Percentiles rank a stretch among this genome's conserved stretches.
phyloP scores from a whole-genome alignment of 225 moss, liverwort and hornwort species.

The Anthoceros angustus region DNA sequence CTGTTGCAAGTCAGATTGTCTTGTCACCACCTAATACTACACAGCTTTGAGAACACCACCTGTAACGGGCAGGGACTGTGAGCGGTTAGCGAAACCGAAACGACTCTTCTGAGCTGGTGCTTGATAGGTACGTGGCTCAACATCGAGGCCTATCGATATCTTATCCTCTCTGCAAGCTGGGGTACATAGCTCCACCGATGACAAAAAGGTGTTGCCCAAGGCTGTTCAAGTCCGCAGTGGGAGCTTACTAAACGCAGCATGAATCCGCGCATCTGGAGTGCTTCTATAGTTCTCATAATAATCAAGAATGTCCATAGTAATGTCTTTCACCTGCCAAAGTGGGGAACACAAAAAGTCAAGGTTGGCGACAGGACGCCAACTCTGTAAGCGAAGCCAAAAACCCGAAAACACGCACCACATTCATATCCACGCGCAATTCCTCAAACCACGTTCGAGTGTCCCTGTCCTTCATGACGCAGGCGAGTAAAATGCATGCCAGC shows the following conservation, averaged over 20 bases:
- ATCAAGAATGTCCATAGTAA: slow-evolving; percentile 91
- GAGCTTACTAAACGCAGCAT: slow-evolving; percentile 61
- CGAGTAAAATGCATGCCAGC: slow-evolving; percentile 82
- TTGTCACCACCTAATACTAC: no score
- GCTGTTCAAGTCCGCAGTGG: slow-evolving; percentile 36
- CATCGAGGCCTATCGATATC: no score
- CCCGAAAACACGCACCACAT: slow-evolving; percentile 45
- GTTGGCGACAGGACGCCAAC: not conserved
- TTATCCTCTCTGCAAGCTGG: no score
- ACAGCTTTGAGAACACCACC: no score
- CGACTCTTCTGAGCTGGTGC: no score
- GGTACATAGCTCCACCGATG: no score
- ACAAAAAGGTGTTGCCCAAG: no score
- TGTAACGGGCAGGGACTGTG: no score
- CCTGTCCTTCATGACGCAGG: slow-evolving; percentile 78
- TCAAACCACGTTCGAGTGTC: slow-evolving; percentile 90
- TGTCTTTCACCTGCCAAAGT: slow-evolving; percentile 74
- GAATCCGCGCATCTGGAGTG: slow-evolving; percentile 59
- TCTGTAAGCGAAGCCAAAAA: not conserved
- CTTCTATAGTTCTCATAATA: slow-evolving; percentile 82
- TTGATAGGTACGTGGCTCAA: no score
- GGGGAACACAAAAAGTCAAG: not conserved
- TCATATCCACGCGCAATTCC: slow-evolving; percentile 94
- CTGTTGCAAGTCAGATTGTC: no score
- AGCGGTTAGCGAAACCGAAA: no score